These are phyloP conservation scores for Exophiala sideris DNA, from an alignment of 2,329 filamentous ascomycete species.

Conservation along the genomic window DNA sequence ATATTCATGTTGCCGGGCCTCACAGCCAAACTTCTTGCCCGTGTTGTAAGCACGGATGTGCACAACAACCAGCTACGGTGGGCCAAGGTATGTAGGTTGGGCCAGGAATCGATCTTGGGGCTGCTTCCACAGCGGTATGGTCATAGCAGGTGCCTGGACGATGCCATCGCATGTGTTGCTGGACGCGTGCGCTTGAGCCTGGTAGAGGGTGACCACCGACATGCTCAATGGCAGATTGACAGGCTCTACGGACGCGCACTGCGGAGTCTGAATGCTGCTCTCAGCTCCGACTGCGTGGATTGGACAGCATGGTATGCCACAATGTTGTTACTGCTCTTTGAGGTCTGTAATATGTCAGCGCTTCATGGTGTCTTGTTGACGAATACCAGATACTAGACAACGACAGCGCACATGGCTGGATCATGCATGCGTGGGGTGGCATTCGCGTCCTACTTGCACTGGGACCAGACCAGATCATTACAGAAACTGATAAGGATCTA, in stretches of 20 bases:
- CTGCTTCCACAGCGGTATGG: slow-evolving; percentile 14
- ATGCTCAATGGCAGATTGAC: slow-evolving; percentile 6
- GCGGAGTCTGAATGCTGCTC: slow-evolving; percentile 5
- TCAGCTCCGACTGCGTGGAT: slow-evolving; percentile 6
- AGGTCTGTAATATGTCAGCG: slow-evolving; percentile 1
- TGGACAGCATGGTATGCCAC: slow-evolving; percentile 19
- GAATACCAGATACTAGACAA: slow-evolving; percentile 9
- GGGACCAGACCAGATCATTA: slow-evolving; percentile 10
- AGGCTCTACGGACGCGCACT: slow-evolving; percentile 11
- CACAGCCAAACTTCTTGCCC: slow-evolving; percentile 8
- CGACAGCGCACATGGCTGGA: slow-evolving; percentile 9
- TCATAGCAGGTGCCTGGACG: slow-evolving; percentile 14
- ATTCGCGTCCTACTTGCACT: slow-evolving; percentile 9
- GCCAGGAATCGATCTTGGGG: background rate
- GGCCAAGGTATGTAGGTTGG: slow-evolving; percentile 13
- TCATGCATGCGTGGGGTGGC: slow-evolving; percentile 10
- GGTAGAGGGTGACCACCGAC: background rate
- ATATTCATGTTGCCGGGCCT: slow-evolving; percentile 14
- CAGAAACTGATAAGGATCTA: slow-evolving; percentile 11
- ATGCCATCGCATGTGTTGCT: slow-evolving; percentile 15
- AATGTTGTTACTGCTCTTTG: slow-evolving; percentile 9
- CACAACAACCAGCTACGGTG: slow-evolving; percentile 11
- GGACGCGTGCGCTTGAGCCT: slow-evolving; percentile 9
- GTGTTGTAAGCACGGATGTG: slow-evolving; percentile 3
- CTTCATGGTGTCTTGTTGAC: background rate